Base-by-base conservation (phyloP, 2,329 filamentous ascomycete species). In the Trichoderma oligosporum region DNA sequence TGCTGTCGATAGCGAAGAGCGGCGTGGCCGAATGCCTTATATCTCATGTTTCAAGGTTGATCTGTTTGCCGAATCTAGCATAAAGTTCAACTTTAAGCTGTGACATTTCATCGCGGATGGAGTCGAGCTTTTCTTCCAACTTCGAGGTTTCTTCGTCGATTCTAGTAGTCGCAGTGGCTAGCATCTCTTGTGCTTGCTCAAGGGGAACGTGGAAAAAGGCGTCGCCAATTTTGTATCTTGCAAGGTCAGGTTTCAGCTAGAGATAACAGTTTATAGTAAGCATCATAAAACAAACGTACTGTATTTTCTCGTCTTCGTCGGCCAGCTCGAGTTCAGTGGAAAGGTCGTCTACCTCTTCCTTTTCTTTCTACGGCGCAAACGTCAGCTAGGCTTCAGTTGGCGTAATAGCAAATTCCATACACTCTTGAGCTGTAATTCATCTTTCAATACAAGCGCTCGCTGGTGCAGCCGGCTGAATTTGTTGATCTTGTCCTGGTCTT, bases 401-500 rank as follows among this genome's bases (percentile, higher is more conserved):
- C 11, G 18, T 16, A 7, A 44, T 18, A 8, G 16, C 2, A 16
- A 4, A 7, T 47, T 7, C 16, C 84, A 60, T 71, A 92, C 93
- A 71, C 85, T 85, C 72, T 96, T 97, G 5, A 75, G 72, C 69
- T 88, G 87, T 63, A 97, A 75, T 65, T 94, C 85, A 46, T 95
- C 91, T 69, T 95, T 86, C 3, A 97, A 72, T 3, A 80, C 74
- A 31, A 88, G 80, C 71, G 96, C 89, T 51, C 89, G 87, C 71
- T 95, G 91, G 72, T 99, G 94, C 61, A 99, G 79, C 42, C 91
- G 86, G 73, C 92, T 97, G 80, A 99, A 99, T 63, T 86, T 87
- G 76, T 99, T 99, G 83, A 99, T 99, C 76, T 94, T 96, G 77
- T 97, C 92, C 74, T 99, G 94, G 71, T 99, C 94, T 72, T 97